A percentile compares a stretch with the other conserved stretches of the same genome.
These are phyloP conservation scores for Aspergillus sp. DNA, from an alignment of 2,329 filamentous ascomycete species.

Conservation along the genomic window DNA sequence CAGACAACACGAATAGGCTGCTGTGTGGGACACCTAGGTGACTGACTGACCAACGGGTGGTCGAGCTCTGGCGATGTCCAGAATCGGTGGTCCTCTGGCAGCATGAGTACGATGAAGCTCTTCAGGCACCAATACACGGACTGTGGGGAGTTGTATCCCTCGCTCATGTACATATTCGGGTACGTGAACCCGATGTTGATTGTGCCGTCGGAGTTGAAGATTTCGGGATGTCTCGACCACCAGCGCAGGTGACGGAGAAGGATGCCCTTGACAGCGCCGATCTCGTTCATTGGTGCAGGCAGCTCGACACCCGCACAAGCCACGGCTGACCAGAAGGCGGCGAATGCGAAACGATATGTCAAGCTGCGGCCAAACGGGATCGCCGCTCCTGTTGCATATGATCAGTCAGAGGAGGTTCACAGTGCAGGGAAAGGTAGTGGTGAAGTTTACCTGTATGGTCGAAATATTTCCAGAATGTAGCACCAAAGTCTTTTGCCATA, in stretches of 20 bases:
- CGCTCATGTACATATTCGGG: conserved; percentile 55
- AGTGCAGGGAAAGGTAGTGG: too few relatives aligned
- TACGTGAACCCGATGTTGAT: conserved; percentile 49
- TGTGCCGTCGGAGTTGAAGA: conserved; percentile 52
- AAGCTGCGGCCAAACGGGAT: conserved; percentile 55
- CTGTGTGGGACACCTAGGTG: background rate
- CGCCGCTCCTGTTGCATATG: conserved; percentile 39
- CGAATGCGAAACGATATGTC: conserved; percentile 53
- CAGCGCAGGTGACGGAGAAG: conserved; percentile 51
- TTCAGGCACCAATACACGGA: conserved; percentile 57
- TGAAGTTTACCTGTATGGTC: conserved; percentile 39
- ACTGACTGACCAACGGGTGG: conserved; percentile 24
- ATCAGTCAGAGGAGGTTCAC: background rate
- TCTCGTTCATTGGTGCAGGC: conserved; percentile 36
- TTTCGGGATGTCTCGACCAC: conserved; percentile 47
- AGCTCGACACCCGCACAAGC: conserved; percentile 45
- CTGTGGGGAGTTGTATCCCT: conserved; percentile 59
- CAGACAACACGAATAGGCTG: conserved; percentile 13
- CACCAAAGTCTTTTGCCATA: conserved; percentile 43
- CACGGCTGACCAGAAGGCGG: conserved; percentile 49
- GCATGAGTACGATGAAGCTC: conserved; percentile 44
- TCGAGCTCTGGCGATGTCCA: conserved; percentile 44
- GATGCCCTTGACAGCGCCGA: conserved; percentile 49
- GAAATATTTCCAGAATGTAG: conserved; percentile 50
- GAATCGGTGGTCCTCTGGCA: conserved; percentile 42